Evolutionary conservation across 257 asterid species (phyloP).

Genomic region (Nicotiana noctiflora): DNA sequence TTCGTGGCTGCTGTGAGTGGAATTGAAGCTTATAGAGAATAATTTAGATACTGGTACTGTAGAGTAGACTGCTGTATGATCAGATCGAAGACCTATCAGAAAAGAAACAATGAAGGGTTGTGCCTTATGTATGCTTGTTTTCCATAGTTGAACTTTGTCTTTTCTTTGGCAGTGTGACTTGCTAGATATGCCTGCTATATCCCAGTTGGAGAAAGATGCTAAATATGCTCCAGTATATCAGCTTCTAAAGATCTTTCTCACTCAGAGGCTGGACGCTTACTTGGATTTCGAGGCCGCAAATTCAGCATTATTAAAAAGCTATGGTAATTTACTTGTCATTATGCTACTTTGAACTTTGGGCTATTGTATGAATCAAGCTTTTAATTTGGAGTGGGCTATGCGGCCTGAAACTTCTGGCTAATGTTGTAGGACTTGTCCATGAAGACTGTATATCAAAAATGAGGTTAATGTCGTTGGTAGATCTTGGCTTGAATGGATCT

Average conservation of each 20-base stretch:
- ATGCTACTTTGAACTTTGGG: background rate
- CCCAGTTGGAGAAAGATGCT: constrained; percentile 79
- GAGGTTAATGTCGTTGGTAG: constrained; percentile 80
- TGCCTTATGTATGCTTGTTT: background rate
- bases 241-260: constrained; percentile 70
- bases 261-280: constrained; percentile 80
- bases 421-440: constrained; percentile 67
- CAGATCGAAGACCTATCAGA: background rate
- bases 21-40: background rate
- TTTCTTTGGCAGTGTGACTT: constrained; percentile 57
- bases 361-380: background rate
- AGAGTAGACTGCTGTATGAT: background rate
- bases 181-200: constrained; percentile 73
- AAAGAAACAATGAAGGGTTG: background rate
- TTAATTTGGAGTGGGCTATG: background rate
- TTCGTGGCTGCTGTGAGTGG: background rate
- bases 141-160: background rate
- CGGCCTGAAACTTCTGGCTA: constrained; percentile 10
- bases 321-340: constrained; percentile 34
- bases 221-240: constrained; percentile 54
- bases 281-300: constrained; percentile 63
- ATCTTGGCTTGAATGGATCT: constrained; percentile 63
- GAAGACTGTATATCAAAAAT: constrained; percentile 82
- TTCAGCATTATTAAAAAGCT: constrained; percentile 42
- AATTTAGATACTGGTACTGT: background rate